Percentiles rank a stretch among this genome's conserved stretches.
phyloP scores from a whole-genome alignment of 768 basidiomycete genomes.

The Lactarius sp. region DNA sequence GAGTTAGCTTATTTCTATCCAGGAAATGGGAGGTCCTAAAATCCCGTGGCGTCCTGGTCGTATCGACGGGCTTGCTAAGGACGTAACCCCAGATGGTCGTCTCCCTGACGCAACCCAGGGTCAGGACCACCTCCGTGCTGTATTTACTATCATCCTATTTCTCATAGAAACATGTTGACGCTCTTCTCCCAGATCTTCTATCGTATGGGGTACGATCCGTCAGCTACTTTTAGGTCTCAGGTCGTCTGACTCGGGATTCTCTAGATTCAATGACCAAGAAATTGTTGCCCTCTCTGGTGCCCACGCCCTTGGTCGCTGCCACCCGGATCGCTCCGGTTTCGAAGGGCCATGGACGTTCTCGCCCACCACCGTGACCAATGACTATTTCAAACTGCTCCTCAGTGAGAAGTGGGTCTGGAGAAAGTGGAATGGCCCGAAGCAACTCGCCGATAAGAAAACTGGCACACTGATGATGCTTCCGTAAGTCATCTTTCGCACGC shows the following conservation, averaged over 20 bases:
- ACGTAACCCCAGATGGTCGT: conserved; percentile 83
- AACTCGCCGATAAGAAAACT: conserved; percentile 90
- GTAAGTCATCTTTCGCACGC: conserved; percentile 40
- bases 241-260: neutral
- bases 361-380: conserved; percentile 82
- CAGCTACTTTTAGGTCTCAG: neutral
- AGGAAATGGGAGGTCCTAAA: conserved; percentile 91
- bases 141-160: conserved; percentile 32
- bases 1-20: neutral
- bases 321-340: conserved; percentile 73
- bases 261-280: conserved; percentile 89
- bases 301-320: conserved; percentile 95
- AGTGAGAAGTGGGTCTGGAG: conserved; percentile 94
- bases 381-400: conserved; percentile 80
- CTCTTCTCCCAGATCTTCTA: conserved; percentile 60
- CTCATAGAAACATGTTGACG: neutral
- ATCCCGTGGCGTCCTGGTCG: conserved; percentile 93
- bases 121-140: conserved; percentile 76
- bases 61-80: conserved; percentile 72
- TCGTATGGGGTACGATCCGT: conserved; percentile 64
- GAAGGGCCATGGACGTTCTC: conserved; percentile 96
- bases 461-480: conserved; percentile 92
- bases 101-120: conserved; percentile 86
- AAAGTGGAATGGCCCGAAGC: conserved; percentile 93
- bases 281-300: conserved; percentile 94